phyloP scores from a whole-genome alignment of 371 early-diverging fungal species.

The Lichtheimia hyalospora region DNA sequence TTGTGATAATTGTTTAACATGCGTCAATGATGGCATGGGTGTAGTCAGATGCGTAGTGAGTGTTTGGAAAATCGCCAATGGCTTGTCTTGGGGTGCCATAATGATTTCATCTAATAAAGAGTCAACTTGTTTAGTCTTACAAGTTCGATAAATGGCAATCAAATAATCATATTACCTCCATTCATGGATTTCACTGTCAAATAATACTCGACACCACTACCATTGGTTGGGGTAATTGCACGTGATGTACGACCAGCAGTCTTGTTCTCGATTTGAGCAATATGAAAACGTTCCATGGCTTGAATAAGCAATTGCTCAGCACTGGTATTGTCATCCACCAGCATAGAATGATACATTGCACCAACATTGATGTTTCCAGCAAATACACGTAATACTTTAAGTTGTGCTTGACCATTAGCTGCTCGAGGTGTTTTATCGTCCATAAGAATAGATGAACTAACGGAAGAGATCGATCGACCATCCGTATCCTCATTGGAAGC shows the following conservation, averaged over 20 bases:
- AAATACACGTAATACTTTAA: constrained; percentile 49
- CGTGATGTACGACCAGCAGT: constrained; percentile 17
- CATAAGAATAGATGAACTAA: constrained; percentile 5
- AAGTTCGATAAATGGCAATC: too few species aligned
- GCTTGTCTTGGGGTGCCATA: constrained; percentile 57
- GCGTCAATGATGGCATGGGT: constrained; percentile 54
- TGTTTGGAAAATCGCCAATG: constrained; percentile 60
- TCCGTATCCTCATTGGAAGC: constrained; percentile 9
- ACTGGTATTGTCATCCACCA: constrained; percentile 53
- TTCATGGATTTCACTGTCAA: constrained; percentile 62
- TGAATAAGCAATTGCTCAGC: constrained; percentile 58
- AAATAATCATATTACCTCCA: too few species aligned
- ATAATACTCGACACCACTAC: constrained; percentile 53
- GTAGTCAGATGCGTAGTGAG: constrained; percentile 60
- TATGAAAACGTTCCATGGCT: constrained; percentile 59
- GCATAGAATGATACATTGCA: constrained; percentile 58
- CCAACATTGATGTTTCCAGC: constrained; percentile 64
- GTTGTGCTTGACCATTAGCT: constrained; percentile 10
- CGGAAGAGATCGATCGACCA: constrained; percentile 10
- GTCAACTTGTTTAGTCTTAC: background rate
- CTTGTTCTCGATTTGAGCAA: constrained; percentile 40
- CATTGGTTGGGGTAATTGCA: constrained; percentile 8
- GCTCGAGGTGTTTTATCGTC: constrained; percentile 1
- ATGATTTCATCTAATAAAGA: constrained; percentile 55
- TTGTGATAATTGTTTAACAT: constrained; percentile 35